phyloP scores from a whole-genome alignment of 2,329 filamentous ascomycete species.

The Penicillium brasilianum region DNA sequence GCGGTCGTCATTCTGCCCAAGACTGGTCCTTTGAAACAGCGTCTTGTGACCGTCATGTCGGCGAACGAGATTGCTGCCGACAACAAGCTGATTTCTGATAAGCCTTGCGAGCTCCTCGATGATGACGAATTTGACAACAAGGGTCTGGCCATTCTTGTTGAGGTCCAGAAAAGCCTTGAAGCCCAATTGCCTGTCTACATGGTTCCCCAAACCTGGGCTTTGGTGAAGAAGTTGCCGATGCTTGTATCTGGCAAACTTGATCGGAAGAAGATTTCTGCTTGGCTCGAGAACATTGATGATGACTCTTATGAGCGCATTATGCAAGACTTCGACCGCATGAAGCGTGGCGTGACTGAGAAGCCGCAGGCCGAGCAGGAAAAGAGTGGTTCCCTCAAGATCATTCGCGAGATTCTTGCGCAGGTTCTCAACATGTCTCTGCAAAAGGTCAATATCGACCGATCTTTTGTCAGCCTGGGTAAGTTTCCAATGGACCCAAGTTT shows the following conservation, averaged over 20 bases:
- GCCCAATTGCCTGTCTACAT: conserved; percentile 53
- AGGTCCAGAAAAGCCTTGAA: conserved; percentile 46
- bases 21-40: conserved; percentile 48
- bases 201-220: conserved; percentile 49
- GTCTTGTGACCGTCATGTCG: conserved; percentile 53
- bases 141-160: conserved; percentile 37
- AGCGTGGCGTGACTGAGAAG: conserved; percentile 31
- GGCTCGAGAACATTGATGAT: conserved; percentile 52
- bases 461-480: conserved; percentile 46
- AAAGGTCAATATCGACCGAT: conserved; percentile 42
- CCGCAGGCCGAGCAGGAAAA: conserved; percentile 21
- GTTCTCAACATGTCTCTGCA: conserved; percentile 43
- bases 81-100: conserved; percentile 35
- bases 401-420: conserved; percentile 42
- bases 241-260: conserved; percentile 46
- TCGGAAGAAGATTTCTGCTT: conserved; percentile 46
- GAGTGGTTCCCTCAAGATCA: conserved; percentile 25
- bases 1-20: conserved; percentile 52
- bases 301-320: conserved; percentile 48
- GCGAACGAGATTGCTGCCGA: conserved; percentile 36
- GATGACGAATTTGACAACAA: conserved; percentile 27
- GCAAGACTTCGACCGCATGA: conserved; percentile 40
- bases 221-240: conserved; percentile 48
- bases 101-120: conserved; percentile 41
- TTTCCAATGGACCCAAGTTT: conserved; percentile 4